Percentiles rank a stretch among this genome's conserved stretches.
Evolutionary conservation across 176 grass and related monocot genomes (phyloP).

Genomic region (Avena eriantha): DNA sequence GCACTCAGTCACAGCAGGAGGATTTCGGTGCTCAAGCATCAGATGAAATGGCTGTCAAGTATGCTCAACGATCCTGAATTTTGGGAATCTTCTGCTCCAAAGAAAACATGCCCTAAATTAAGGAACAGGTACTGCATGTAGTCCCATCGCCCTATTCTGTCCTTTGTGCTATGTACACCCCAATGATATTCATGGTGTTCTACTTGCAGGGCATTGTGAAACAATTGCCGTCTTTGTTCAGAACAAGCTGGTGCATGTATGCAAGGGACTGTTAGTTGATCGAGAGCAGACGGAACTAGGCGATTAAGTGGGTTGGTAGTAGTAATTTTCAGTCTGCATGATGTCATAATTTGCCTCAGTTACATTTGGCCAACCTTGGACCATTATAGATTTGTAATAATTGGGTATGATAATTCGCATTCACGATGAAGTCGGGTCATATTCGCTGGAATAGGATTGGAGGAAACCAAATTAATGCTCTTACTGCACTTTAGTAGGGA

Average conservation of each 20-base stretch:
- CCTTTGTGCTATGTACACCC: background rate
- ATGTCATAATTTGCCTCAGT: background rate
- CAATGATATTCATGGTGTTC: background rate
- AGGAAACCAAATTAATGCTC: background rate
- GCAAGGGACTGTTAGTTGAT: background rate
- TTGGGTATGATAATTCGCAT: background rate
- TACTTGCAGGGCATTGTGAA: constrained; percentile 10
- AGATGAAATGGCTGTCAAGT: constrained; percentile 7
- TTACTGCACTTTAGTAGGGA: no score
- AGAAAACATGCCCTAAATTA: background rate
- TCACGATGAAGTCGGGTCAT: background rate
- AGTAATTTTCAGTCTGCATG: background rate
- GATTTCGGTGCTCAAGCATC: constrained; percentile 40
- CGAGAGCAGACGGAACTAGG: background rate
- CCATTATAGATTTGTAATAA: constrained; percentile 4
- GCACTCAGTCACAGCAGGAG: constrained; percentile 23
- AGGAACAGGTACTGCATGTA: constrained; percentile 11
- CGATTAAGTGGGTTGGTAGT: background rate
- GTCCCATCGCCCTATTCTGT: background rate
- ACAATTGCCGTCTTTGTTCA: background rate
- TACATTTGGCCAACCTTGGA: background rate
- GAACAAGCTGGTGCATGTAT: background rate
- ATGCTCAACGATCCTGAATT: background rate
- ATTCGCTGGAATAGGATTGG: background rate
- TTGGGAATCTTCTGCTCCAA: background rate